Conservation (phyloP, 2,329 filamentous ascomycete genomes). For the Phyllosticta capitalensis region DNA sequence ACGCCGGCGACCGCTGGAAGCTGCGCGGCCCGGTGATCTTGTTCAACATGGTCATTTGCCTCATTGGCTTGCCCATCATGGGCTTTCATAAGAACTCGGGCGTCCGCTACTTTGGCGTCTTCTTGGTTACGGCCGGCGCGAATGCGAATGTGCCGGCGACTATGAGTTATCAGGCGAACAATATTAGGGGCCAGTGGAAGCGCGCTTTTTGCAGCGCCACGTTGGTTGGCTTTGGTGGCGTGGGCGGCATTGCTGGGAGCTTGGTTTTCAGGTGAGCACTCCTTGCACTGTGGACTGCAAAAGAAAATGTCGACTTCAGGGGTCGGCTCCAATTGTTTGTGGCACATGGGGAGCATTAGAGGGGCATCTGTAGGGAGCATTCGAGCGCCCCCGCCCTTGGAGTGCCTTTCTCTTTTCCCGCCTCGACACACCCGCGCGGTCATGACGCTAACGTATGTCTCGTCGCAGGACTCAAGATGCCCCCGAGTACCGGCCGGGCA, state of each 20-base stretch:
- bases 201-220: constrained; percentile 69
- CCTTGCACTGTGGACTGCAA: no score
- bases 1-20: constrained; percentile 56
- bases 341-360: no score
- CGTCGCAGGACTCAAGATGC: constrained; percentile 26
- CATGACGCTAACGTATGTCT: background rate
- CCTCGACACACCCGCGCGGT: no score
- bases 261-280: constrained; percentile 51
- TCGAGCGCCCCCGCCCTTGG: background rate
- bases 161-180: constrained; percentile 78
- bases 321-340: no score
- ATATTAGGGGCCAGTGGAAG: constrained; percentile 84
- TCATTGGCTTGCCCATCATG: constrained; percentile 64
- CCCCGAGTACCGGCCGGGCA: constrained; percentile 26
- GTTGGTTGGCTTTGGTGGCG: constrained; percentile 64
- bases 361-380: no score
- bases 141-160: constrained; percentile 68
- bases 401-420: no score
- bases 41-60: constrained; percentile 54
- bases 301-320: no score
- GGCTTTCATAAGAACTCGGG: constrained; percentile 50
- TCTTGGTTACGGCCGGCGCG: constrained; percentile 64
- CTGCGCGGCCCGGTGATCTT: constrained; percentile 57
- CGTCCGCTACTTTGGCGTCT: constrained; percentile 64
- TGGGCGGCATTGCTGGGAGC: constrained; percentile 69